Evolutionary conservation across 2,329 filamentous ascomycete genomes (phyloP).

Genomic region (Xylaria digitata): DNA sequence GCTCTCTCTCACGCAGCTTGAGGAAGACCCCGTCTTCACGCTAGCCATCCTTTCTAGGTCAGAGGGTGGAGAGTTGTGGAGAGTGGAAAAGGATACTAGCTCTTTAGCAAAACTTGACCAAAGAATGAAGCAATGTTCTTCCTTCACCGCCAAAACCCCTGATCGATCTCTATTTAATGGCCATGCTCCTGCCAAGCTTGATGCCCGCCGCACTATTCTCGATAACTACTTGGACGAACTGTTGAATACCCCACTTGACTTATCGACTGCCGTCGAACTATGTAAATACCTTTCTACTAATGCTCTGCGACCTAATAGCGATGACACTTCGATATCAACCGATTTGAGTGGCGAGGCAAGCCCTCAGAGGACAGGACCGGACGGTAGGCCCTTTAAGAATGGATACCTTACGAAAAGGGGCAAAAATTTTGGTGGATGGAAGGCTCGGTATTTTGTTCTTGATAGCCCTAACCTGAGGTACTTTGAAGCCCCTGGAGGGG

Average conservation of each 20-base stretch:
- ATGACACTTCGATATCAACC: constrained; percentile 60
- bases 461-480: constrained; percentile 79
- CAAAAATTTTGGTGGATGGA: constrained; percentile 99
- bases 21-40: constrained; percentile 95
- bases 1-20: constrained; percentile 79
- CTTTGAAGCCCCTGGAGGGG: constrained; percentile 89
- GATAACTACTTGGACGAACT: constrained; percentile 88
- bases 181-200: constrained; percentile 92
- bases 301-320: constrained; percentile 69
- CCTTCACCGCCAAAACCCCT: constrained; percentile 80
- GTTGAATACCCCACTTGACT: constrained; percentile 84
- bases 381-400: constrained; percentile 77
- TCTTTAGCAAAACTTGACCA: constrained; percentile 86
- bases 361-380: constrained; percentile 63
- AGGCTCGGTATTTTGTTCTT: constrained; percentile 76
- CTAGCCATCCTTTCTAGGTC: constrained; percentile 84
- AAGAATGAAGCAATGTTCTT: constrained; percentile 77
- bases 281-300: constrained; percentile 86
- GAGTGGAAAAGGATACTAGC: constrained; percentile 89
- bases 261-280: constrained; percentile 78
- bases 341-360: constrained; percentile 54
- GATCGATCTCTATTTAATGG: constrained; percentile 89
- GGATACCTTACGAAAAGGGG: constrained; percentile 96
- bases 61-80: constrained; percentile 84
- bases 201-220: constrained; percentile 82